Conservation (phyloP, 805 yeast species). For the Starmerella scarabaei region DNA sequence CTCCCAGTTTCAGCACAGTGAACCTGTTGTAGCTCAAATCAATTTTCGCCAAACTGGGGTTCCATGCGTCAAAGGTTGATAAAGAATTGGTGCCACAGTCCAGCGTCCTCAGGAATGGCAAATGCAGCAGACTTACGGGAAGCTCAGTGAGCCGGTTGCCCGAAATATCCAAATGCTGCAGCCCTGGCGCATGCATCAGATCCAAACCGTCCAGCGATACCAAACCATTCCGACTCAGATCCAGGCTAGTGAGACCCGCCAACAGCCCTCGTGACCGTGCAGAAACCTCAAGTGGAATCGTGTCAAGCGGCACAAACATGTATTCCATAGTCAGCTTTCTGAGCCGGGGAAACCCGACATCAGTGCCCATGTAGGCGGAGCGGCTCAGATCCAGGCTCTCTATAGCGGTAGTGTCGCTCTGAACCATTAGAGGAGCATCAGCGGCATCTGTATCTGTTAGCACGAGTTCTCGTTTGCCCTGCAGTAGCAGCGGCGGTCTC, state of each 20-base stretch:
- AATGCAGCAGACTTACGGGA: conserved; percentile 29
- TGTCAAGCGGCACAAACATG: conserved; percentile 2
- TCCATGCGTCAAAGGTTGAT: conserved; percentile 44
- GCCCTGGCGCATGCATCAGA: conserved; percentile 38
- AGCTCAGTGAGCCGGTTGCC: conserved; percentile 53
- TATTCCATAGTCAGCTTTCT: conserved; percentile 1
- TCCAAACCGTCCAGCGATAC: conserved; percentile 33
- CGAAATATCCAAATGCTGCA: conserved; percentile 56
- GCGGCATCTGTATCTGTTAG: conserved; percentile 11
- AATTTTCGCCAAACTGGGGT: conserved; percentile 38
- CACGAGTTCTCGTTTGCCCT: conserved; percentile 9
- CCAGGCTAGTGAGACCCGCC: conserved; percentile 48
- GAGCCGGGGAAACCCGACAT: conserved; percentile 4
- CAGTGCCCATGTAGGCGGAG: conserved; percentile 13
- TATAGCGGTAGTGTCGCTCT: conserved; percentile 5
- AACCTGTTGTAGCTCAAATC: conserved; percentile 71
- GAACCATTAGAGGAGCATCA: conserved; percentile 14
- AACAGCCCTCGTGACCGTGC: background rate
- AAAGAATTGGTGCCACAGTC: conserved; percentile 26
- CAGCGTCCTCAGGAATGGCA: conserved; percentile 10
- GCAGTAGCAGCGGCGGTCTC: conserved; percentile 14
- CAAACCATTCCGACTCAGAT: conserved; percentile 66
- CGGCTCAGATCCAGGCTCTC: conserved; percentile 11
- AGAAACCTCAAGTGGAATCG: background rate
- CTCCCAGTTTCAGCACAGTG: conserved; percentile 18